phyloP scores from a whole-genome alignment of 1,284 basidiomycete genomes.

The Schizophyllum commune region DNA sequence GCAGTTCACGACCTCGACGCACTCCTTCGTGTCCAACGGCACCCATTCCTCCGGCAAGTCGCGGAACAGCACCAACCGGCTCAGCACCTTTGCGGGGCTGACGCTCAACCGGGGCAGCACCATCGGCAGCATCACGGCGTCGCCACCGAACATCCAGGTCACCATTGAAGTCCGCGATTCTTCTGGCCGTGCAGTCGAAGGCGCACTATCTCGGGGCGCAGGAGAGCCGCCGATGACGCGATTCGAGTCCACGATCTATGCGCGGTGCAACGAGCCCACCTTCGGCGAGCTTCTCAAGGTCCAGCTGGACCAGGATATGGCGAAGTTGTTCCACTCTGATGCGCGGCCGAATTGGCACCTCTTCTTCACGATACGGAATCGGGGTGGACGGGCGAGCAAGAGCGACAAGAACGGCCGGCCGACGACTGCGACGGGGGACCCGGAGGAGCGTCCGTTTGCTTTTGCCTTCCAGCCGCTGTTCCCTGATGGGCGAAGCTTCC shows the following conservation, averaged over 20 bases:
- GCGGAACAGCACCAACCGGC: conserved; percentile 23
- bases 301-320: conserved; percentile 60
- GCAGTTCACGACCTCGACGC: conserved; percentile 48
- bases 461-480: conserved; percentile 91
- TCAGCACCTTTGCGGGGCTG: conserved; percentile 53
- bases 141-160: conserved; percentile 78
- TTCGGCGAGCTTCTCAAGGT: conserved; percentile 94
- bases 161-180: conserved; percentile 81
- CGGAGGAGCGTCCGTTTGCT: conserved; percentile 75
- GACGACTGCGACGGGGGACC: conserved; percentile 23
- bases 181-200: conserved; percentile 67
- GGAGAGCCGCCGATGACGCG: conserved; percentile 77
- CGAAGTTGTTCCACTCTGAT: conserved; percentile 14
- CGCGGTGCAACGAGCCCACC: conserved; percentile 78
- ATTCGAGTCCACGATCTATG: conserved; percentile 88
- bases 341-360: conserved; percentile 71
- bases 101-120: not conserved
- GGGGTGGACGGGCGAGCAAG: conserved; percentile 47
- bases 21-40: conserved; percentile 16
- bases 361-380: conserved; percentile 90
- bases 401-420: too few relatives aligned
- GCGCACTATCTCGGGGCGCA: conserved; percentile 76
- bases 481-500: conserved; percentile 69
- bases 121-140: conserved; percentile 38
- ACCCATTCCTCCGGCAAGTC: conserved; percentile 34